Percentiles rank a stretch among this genome's conserved stretches.
Evolutionary conservation across 306 rosid species (phyloP).

Genomic region (Quercus bicolor): DNA sequence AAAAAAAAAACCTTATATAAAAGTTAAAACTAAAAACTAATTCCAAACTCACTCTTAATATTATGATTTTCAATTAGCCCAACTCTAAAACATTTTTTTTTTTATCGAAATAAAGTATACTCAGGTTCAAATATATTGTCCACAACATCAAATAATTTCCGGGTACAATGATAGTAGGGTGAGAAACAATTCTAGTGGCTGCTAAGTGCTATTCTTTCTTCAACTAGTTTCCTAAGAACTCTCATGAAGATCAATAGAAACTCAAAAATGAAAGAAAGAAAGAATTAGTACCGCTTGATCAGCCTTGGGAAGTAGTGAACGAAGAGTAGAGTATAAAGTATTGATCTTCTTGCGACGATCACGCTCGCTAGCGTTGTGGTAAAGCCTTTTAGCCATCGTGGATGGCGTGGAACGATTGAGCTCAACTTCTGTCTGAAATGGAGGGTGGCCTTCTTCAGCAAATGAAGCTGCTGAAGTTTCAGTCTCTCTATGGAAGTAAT

Average conservation of each 20-base stretch:
- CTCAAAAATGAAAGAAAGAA: not conserved
- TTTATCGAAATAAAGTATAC: no score
- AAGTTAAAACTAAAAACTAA: no score
- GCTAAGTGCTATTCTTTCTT: not conserved
- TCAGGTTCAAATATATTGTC: no score
- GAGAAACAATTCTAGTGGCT: not conserved
- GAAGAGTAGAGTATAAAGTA: constrained; percentile 56
- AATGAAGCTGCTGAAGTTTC: not conserved
- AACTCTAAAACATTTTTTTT: no score
- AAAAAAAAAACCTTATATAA: no score
- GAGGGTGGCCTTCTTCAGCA: not conserved
- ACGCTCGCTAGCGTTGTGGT: constrained; percentile 84
- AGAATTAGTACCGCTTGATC: constrained; percentile 44
- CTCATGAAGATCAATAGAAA: no score
- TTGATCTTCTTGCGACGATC: constrained; percentile 83
- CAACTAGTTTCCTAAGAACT: not conserved
- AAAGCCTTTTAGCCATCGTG: constrained; percentile 47
- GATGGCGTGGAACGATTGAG: not conserved
- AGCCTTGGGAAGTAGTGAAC: constrained; percentile 53
- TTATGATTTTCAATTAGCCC: no score
- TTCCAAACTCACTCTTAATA: no score
- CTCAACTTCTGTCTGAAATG: not conserved
- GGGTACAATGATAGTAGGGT: not conserved
- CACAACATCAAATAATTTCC: no score
- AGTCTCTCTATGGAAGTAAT: not conserved